Evolutionary conservation across 2,329 filamentous ascomycete genomes (phyloP), one percentile per base, ranked within the genome.

Genomic region (Botrytis elliptica): DNA sequence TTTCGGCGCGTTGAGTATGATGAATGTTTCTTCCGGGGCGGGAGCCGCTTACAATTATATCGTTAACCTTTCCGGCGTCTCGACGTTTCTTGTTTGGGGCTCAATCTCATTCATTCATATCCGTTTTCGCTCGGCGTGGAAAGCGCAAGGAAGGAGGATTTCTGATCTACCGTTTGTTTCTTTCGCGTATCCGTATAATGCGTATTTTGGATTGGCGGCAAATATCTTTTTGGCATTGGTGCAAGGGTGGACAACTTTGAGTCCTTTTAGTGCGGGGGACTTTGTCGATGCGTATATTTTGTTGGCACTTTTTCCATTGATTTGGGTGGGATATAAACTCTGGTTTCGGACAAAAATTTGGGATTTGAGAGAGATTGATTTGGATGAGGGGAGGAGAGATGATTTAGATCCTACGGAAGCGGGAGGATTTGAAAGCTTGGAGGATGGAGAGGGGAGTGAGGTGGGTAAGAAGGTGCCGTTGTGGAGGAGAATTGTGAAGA

Each of bases 61-160:
- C 74, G 88, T 93, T 78, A 92, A 92, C 78, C 84, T 93, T 0
- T 89, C 86, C 9, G 91, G 91, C 6, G 90, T 93, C 2, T 90
- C 89, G 55, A 92, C 91, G 0, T 93, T 93, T 79, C 80, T 93
- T 3, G 91, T 92, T 60, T 93, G 91, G 91, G 91, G 85, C 3
- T 86, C 86, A 55, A 93, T 93, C 77, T 90, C 87, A 40, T 88
- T 92, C 77, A 92, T 89, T 5, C 91, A 93, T 78, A 90, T 93
- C 75, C 89, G 91, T 38, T 93, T 94, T 81, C 89, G 91, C 49
- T 81, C 85, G 16, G 91, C 90, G 0, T 91, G 89, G 89, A 79
- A 81, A 16, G 82, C 81, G 0, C 90, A 92, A 79, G 89, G 89
- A 1, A 85, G 90, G 73, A 83, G 81, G 44, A 80, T 86, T 38